Evolutionary conservation across 257 asterid species (phyloP).

Genomic region (Jaltomata sinuosa): DNA sequence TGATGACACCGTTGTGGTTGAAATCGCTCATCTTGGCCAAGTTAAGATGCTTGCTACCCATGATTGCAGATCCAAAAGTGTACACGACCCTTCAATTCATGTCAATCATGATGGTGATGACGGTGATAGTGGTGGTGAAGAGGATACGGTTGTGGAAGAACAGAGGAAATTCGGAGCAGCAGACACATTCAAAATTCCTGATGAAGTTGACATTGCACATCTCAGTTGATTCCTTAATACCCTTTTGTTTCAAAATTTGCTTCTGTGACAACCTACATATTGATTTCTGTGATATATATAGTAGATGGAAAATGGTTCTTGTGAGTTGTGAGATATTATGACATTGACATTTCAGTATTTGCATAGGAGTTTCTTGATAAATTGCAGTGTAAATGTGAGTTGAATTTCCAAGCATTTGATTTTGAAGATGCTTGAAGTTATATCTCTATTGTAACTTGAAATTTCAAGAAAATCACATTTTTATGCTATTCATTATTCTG

Average conservation of each 20-base stretch:
- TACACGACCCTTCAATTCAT: constrained; percentile 43
- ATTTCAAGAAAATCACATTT: not conserved
- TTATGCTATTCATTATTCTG: not conserved
- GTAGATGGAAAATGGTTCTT: not conserved
- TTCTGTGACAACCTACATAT: not conserved
- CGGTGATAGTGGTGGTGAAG: constrained; percentile 58
- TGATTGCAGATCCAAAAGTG: constrained; percentile 51
- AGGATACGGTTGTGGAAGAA: constrained; percentile 44
- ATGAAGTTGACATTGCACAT: constrained; percentile 69
- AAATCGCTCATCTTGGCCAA: constrained; percentile 61
- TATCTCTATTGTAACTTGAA: not conserved
- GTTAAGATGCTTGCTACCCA: constrained; percentile 86
- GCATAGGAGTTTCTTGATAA: not conserved
- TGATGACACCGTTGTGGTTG: constrained; percentile 61
- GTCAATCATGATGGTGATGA: constrained; percentile 23
- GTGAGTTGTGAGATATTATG: not conserved
- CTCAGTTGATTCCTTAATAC: constrained; percentile 34
- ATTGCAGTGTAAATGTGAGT: not conserved
- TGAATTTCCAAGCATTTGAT: not conserved
- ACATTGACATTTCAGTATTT: not conserved
- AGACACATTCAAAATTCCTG: constrained; percentile 69
- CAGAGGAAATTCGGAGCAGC: constrained; percentile 85
- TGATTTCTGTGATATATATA: not conserved
- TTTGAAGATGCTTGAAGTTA: not conserved
- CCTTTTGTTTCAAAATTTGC: not conserved